A percentile compares a stretch with the other conserved stretches of the same genome.
These are phyloP conservation scores for Toxicodendron radicans DNA, from an alignment of 345 rosid genomes.

Conservation along the genomic window DNA sequence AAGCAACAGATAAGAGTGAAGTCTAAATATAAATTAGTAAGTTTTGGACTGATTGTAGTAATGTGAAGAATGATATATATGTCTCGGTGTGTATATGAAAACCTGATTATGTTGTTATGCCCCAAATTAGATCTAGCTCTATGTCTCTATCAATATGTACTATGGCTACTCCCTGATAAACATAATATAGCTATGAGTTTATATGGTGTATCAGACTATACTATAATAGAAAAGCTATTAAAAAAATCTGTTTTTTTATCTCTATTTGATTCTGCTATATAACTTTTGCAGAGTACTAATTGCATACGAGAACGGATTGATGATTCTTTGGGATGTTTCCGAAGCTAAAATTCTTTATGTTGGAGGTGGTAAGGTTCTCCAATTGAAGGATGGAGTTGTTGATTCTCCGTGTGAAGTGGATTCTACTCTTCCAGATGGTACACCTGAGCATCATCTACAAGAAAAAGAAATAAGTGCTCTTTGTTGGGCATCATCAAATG, in stretches of 20 bases:
- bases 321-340: slow-evolving; percentile 65
- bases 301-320: slow-evolving; percentile 62
- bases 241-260: not conserved
- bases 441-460: slow-evolving; percentile 27
- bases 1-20: too few species aligned
- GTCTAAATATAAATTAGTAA: not conserved
- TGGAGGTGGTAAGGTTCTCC: slow-evolving; percentile 68
- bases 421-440: slow-evolving; percentile 24
- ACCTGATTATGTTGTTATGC: not conserved
- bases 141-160: not conserved
- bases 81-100: not conserved
- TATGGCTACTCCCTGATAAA: not conserved
- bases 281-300: slow-evolving; percentile 56
- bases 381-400: slow-evolving; percentile 43
- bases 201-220: not conserved
- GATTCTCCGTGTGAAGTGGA: slow-evolving; percentile 26
- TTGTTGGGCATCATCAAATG: slow-evolving; percentile 73
- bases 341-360: slow-evolving; percentile 47
- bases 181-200: slow-evolving; percentile 2
- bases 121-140: not conserved
- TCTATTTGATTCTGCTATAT: not conserved
- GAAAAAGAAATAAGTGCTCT: slow-evolving; percentile 73
- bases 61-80: not conserved
- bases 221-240: not conserved
- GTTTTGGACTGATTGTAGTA: not conserved